These are phyloP conservation scores for Taxillus chinensis DNA, from an alignment of 164 flowering plant species.

Conservation along the genomic window DNA sequence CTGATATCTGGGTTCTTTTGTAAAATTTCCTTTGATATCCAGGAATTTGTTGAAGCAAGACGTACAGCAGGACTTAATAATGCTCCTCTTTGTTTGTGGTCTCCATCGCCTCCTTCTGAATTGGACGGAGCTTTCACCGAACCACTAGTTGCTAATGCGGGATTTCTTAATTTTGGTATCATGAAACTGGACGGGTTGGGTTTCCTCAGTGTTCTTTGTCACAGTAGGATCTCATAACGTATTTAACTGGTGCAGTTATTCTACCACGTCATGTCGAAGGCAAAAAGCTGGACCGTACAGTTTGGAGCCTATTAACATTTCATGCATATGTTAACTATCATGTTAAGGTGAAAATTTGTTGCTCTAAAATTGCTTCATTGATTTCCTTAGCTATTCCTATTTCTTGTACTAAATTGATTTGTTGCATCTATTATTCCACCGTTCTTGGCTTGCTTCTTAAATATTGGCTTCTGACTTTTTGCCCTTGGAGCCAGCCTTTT, in stretches of 20 bases:
- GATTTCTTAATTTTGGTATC: conserved; percentile 86
- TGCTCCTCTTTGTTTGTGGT: conserved; percentile 90
- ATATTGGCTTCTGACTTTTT: too few species aligned
- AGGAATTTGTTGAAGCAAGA: conserved; percentile 96
- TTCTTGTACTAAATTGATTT: neutral
- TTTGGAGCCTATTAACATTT: conserved; percentile 86
- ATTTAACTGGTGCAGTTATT: conserved; percentile 44
- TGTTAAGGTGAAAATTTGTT: conserved; percentile 58
- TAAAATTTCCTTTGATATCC: conserved; percentile 7
- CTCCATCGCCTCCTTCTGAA: conserved; percentile 72
- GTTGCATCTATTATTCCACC: neutral
- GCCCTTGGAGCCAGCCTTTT: too few species aligned
- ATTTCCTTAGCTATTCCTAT: neutral
- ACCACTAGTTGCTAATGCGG: conserved; percentile 79
- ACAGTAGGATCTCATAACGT: conserved; percentile 1
- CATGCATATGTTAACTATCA: conserved; percentile 96
- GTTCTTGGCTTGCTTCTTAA: too few species aligned
- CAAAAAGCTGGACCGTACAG: conserved; percentile 74
- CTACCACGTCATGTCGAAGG: conserved; percentile 92
- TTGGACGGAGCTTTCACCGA: conserved; percentile 54
- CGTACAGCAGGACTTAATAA: conserved; percentile 69
- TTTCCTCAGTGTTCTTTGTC: conserved; percentile 5
- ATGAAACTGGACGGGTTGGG: neutral
- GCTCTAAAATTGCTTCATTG: neutral
- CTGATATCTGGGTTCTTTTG: neutral